Conservation (phyloP, 495 filamentous ascomycete species). For the Aspergillus heteromorphus region DNA sequence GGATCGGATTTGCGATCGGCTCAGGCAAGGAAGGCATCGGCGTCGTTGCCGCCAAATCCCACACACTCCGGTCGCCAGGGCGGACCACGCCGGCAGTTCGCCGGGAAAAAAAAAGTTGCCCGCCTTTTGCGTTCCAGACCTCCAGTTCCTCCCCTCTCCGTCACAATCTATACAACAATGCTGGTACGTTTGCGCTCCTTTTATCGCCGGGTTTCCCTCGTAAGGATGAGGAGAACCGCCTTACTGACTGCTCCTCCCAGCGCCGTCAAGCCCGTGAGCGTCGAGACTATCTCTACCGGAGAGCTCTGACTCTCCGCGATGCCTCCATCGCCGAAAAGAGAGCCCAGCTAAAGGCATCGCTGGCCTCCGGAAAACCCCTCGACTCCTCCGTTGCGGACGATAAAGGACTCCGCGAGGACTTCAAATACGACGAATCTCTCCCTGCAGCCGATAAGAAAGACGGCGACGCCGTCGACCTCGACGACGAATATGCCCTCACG, state of each 20-base stretch:
- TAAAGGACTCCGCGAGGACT: conserved; percentile 76
- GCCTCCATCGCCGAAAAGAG: conserved; percentile 90
- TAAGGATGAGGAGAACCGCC: background rate
- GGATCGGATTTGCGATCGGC: conserved; percentile 22
- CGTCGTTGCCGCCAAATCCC: conserved; percentile 25
- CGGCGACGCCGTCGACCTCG: conserved; percentile 58
- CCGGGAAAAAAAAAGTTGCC: conserved; percentile 41
- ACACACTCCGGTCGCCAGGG: conserved; percentile 30
- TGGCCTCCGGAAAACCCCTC: conserved; percentile 81
- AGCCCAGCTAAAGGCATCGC: conserved; percentile 74
- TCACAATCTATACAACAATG: conserved; percentile 30
- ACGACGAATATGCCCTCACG: conserved; percentile 89
- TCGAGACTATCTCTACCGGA: conserved; percentile 91
- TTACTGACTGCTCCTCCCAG: conserved; percentile 25
- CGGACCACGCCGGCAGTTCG: conserved; percentile 32
- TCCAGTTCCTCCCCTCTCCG: background rate
- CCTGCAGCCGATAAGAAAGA: conserved; percentile 52
- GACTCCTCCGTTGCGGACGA: conserved; percentile 87
- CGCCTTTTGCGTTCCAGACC: conserved; percentile 14
- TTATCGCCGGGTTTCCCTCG: background rate
- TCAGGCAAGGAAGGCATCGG: conserved; percentile 19
- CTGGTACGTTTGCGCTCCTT: conserved; percentile 29
- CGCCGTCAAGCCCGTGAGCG: conserved; percentile 76
- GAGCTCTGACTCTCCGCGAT: conserved; percentile 73
- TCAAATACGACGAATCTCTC: conserved; percentile 84